phyloP scores from a whole-genome alignment of 2,329 filamentous ascomycete species.

The Knufia petricola region DNA sequence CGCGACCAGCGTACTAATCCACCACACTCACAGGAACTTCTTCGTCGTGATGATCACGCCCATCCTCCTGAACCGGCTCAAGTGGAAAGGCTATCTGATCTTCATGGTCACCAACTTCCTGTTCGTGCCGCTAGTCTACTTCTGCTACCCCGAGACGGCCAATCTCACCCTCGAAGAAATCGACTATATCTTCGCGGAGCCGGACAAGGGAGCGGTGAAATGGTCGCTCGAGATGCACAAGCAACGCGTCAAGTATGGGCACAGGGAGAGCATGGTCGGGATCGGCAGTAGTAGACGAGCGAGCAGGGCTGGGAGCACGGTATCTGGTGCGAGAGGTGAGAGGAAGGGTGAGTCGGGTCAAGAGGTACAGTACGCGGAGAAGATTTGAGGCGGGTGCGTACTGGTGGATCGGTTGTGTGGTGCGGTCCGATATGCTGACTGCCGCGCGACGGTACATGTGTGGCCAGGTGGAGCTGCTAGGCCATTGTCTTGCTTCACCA shows the following conservation, averaged over 20 bases:
- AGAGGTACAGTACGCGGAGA: no score
- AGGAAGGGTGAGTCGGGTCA: no score
- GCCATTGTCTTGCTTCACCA: no score
- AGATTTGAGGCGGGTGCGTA: no score
- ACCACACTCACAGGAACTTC: no score
- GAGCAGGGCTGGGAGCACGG: not conserved
- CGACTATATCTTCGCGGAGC: conserved; percentile 34
- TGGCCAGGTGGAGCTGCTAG: no score
- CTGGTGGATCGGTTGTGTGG: no score
- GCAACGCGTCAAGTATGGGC: conserved; percentile 10
- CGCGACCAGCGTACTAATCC: no score
- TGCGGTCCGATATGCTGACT: no score
- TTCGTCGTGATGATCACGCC: conserved; percentile 33
- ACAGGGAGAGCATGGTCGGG: conserved; percentile 8
- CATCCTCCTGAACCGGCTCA: conserved; percentile 26
- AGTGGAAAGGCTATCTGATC: conserved; percentile 30
- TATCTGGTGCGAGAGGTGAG: no score
- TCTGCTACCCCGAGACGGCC: conserved; percentile 37
- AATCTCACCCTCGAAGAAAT: conserved; percentile 37
- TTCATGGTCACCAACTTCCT: conserved; percentile 29
- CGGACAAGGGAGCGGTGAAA: conserved; percentile 16
- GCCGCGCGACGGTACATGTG: no score
- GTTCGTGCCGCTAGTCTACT: conserved; percentile 38
- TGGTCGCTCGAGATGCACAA: conserved; percentile 9
- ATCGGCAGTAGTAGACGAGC: not conserved